Evolutionary conservation across 2,329 filamentous ascomycete genomes (phyloP).

Genomic region (Knufia fluminis): DNA sequence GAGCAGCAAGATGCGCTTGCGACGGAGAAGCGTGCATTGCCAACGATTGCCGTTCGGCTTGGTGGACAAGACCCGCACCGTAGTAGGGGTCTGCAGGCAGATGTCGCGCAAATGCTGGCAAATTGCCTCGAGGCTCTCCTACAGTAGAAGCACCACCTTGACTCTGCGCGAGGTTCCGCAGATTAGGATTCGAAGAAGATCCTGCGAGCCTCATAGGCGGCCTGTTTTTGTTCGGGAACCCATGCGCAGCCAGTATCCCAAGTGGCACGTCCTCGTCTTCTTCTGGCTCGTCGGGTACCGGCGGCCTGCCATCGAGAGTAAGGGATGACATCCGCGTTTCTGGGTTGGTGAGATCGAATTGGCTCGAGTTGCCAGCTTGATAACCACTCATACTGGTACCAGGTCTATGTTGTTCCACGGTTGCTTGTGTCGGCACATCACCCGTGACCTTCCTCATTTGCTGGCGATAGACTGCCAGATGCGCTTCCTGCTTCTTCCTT

Average conservation of each 20-base stretch:
- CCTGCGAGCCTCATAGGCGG: conserved; percentile 59
- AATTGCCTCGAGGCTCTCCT: conserved; percentile 39
- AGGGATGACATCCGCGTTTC: conserved; percentile 28
- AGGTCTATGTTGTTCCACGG: conserved; percentile 35
- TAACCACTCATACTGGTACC: conserved; percentile 9
- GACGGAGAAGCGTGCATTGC: conserved; percentile 47
- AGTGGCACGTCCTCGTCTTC: conserved; percentile 84
- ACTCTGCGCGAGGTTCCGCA: conserved; percentile 33
- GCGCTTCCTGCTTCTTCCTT: conserved; percentile 77
- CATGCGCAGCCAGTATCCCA: conserved; percentile 77
- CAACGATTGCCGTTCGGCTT: conserved; percentile 63
- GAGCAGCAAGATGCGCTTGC: background rate
- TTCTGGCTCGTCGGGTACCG: conserved; percentile 42
- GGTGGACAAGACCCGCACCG: conserved; percentile 66
- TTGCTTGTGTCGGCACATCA: conserved; percentile 49
- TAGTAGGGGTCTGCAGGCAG: conserved; percentile 79
- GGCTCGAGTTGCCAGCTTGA: conserved; percentile 10
- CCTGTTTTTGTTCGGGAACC: conserved; percentile 70
- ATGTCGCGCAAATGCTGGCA: conserved; percentile 75
- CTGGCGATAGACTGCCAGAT: conserved; percentile 80
- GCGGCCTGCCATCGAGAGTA: conserved; percentile 28
- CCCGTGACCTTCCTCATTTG: conserved; percentile 96
- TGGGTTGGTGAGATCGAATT: conserved; percentile 24
- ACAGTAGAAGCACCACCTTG: conserved; percentile 50
- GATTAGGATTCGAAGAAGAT: conserved; percentile 62